Conservation (phyloP, 2,329 filamentous ascomycete genomes). For the Graphiopsis chlorocephala region DNA sequence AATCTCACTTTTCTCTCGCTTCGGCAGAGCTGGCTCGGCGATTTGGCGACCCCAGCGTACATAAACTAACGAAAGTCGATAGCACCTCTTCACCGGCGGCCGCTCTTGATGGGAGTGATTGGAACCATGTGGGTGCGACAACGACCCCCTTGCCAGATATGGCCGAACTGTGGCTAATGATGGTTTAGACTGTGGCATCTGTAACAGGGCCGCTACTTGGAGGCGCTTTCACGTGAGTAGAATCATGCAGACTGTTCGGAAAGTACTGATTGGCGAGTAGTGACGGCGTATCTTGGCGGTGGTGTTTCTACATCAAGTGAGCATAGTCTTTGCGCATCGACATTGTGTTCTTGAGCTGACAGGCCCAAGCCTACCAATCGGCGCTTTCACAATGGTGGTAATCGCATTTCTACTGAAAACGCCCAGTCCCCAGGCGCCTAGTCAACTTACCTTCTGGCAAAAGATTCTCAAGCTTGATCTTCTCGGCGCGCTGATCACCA, state of each 20-base stretch:
- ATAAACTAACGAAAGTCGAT: too few species aligned
- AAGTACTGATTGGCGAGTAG: neutral
- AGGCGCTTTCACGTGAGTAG: conserved; percentile 20
- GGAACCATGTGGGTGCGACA: conserved; percentile 43
- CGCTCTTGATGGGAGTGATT: conserved; percentile 49
- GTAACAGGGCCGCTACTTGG: conserved; percentile 49
- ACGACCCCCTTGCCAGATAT: too few species aligned
- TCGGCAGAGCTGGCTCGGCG: too few species aligned
- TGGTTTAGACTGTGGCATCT: conserved; percentile 39
- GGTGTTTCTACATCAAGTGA: neutral
- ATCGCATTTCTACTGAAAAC: neutral
- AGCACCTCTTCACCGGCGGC: conserved; percentile 40
- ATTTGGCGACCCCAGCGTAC: too few species aligned
- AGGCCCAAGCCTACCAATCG: neutral
- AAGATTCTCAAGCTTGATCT: neutral
- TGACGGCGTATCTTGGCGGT: neutral
- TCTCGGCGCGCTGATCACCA: neutral
- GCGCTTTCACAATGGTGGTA: neutral
- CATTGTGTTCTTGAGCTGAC: neutral
- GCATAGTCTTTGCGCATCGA: neutral
- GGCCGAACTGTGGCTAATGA: too few species aligned
- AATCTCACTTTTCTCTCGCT: too few species aligned
- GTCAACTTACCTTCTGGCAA: neutral
- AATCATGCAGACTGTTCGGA: neutral
- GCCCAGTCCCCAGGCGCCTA: neutral